Conservation (phyloP, 106 monocot species). For the Hemerocallis citrina region DNA sequence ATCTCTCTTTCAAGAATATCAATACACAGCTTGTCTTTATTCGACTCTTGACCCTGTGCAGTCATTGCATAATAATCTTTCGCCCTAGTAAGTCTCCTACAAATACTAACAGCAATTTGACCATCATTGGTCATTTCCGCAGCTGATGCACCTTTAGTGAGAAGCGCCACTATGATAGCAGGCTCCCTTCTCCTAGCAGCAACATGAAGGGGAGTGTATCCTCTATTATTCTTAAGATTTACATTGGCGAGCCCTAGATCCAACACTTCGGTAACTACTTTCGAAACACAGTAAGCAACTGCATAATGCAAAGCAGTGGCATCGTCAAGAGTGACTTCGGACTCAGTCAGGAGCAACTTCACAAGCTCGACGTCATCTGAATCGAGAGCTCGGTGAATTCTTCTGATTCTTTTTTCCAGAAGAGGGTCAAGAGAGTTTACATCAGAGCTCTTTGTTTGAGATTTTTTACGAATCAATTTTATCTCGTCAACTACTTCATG, state of each 20-base stretch:
- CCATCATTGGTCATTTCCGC: slow-evolving; percentile 50
- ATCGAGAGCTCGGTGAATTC: slow-evolving; percentile 80
- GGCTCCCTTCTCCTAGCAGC: slow-evolving; percentile 83
- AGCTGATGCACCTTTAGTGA: slow-evolving; percentile 62
- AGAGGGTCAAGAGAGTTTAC: slow-evolving; percentile 12
- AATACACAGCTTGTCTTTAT: slow-evolving; percentile 79
- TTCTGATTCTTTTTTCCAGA: slow-evolving; percentile 51
- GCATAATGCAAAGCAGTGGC: slow-evolving; percentile 85
- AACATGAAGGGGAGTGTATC: slow-evolving; percentile 79
- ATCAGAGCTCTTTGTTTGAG: slow-evolving; percentile 10
- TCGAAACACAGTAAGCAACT: slow-evolving; percentile 79
- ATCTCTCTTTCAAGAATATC: slow-evolving; percentile 82
- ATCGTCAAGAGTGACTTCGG: slow-evolving; percentile 62
- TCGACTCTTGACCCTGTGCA: slow-evolving; percentile 71
- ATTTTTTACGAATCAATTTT: slow-evolving; percentile 25
- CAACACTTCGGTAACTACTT: slow-evolving; percentile 75
- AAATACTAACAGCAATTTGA: slow-evolving; percentile 65
- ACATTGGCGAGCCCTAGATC: slow-evolving; percentile 48
- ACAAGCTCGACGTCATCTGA: slow-evolving; percentile 94
- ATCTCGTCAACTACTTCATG: slow-evolving; percentile 42
- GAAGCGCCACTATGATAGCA: slow-evolving; percentile 66
- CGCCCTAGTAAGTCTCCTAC: slow-evolving; percentile 62
- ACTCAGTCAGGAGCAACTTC: slow-evolving; percentile 77
- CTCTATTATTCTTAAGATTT: slow-evolving; percentile 75
- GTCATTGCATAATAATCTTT: slow-evolving; percentile 66